phyloP scores from a whole-genome alignment of 257 asterid species.

The Przewalskia tangutica region DNA sequence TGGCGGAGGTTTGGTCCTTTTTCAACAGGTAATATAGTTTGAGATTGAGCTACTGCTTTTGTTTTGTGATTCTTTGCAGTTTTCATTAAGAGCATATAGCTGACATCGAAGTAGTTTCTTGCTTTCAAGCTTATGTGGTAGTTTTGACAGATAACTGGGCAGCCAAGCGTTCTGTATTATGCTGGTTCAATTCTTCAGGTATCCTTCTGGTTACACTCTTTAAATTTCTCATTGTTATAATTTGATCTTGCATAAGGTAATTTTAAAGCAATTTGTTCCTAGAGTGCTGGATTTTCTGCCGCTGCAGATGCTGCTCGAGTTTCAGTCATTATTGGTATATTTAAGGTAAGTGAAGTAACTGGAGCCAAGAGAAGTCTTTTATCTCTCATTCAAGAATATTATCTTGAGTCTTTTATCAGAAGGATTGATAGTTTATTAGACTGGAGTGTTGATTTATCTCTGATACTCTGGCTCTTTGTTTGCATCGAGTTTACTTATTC shows the following conservation, averaged over 20 bases:
- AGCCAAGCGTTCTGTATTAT: constrained; percentile 93
- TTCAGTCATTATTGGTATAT: constrained; percentile 75
- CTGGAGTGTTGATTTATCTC: neutral
- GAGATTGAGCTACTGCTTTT: constrained; percentile 6
- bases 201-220: neutral
- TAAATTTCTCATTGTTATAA: neutral
- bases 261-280: constrained; percentile 9
- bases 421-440: neutral
- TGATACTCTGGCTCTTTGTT: neutral
- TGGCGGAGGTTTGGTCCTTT: constrained; percentile 95
- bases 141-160: constrained; percentile 76
- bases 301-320: constrained; percentile 96
- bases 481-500: neutral
- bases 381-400: neutral
- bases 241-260: neutral
- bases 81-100: neutral
- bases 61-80: neutral
- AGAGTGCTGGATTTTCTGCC: constrained; percentile 96
- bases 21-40: constrained; percentile 68
- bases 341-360: constrained; percentile 54
- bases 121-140: constrained; percentile 1
- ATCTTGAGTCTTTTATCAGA: neutral
- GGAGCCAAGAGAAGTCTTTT: neutral
- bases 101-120: neutral
- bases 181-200: constrained; percentile 99